Evolutionary conservation across 257 asterid species (phyloP).

Genomic region (Apocynum venetum): DNA sequence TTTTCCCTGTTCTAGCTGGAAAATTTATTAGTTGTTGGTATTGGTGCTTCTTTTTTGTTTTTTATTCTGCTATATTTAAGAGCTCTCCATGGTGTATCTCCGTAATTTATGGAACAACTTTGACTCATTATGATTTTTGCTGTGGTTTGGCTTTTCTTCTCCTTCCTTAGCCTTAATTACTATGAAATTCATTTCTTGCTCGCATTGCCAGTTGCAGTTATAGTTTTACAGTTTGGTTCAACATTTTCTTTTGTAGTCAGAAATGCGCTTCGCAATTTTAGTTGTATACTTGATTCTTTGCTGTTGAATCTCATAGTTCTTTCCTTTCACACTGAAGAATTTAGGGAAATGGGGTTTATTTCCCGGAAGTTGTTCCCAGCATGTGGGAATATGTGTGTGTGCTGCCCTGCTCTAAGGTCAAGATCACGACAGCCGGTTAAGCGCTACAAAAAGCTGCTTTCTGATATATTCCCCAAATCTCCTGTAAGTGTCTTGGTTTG

Average conservation of each 20-base stretch:
- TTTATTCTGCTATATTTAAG: not conserved
- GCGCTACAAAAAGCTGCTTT: conserved; percentile 91
- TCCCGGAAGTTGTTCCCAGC: conserved; percentile 94
- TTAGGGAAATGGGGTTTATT: conserved; percentile 76
- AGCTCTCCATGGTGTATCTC: not conserved
- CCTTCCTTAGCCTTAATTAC: not conserved
- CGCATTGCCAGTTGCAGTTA: conserved; percentile 2
- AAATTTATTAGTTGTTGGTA: not conserved
- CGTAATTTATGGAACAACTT: not conserved
- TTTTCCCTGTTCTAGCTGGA: conserved; percentile 1
- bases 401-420: conserved; percentile 99
- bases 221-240: not conserved
- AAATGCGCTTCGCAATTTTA: conserved; percentile 7
- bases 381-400: conserved; percentile 96
- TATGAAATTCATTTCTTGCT: not conserved
- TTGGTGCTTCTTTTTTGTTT: not conserved
- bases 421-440: conserved; percentile 95
- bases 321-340: not conserved
- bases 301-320: not conserved
- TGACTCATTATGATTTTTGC: not conserved
- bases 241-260: not conserved
- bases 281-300: conserved; percentile 6
- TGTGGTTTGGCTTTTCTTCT: not conserved
- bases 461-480: conserved; percentile 89
- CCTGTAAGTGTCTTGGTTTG: conserved; percentile 50